A percentile compares a stretch with the other conserved stretches of the same genome.
Evolutionary conservation across 345 rosid genomes (phyloP).

Genomic region (Diplotaxis tenuifolia): DNA sequence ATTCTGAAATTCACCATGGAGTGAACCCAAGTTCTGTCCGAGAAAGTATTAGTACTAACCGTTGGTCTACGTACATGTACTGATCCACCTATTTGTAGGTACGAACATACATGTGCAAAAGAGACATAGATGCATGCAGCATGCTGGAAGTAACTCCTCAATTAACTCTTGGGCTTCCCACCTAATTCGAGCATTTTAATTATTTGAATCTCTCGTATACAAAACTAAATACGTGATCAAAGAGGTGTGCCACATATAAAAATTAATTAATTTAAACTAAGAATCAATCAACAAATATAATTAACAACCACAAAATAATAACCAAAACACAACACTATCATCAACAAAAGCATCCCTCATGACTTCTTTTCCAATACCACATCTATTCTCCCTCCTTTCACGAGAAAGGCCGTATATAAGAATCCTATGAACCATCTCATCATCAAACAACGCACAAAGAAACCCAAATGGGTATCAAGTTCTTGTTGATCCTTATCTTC

Average conservation of each 20-base stretch:
- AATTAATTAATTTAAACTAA: constrained; percentile 20
- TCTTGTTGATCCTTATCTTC: constrained; percentile 38
- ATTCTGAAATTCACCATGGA: too few species aligned
- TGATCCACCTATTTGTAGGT: not conserved
- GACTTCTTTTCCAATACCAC: constrained; percentile 21
- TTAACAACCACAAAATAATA: constrained; percentile 37
- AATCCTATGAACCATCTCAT: constrained; percentile 2
- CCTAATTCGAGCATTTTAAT: not conserved
- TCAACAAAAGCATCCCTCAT: constrained; percentile 23
- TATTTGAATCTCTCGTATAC: not conserved
- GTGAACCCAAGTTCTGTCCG: too few species aligned
- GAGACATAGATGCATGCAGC: not conserved
- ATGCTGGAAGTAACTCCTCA: constrained; percentile 1
- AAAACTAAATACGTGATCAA: too few species aligned
- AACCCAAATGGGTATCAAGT: constrained; percentile 41
- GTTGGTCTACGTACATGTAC: not conserved
- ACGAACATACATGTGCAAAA: not conserved
- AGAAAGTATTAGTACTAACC: not conserved
- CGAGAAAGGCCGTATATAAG: constrained; percentile 44
- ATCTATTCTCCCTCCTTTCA: constrained; percentile 35
- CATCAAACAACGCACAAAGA: not conserved
- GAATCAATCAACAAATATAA: constrained; percentile 16
- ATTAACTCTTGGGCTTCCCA: not conserved
- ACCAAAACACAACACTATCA: constrained; percentile 16
- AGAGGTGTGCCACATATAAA: constrained; percentile 29